Percentiles rank a stretch among this genome's conserved stretches.
Conservation (phyloP, 1,139 yeast species). For the Meyerozyma guilliermondii region DNA sequence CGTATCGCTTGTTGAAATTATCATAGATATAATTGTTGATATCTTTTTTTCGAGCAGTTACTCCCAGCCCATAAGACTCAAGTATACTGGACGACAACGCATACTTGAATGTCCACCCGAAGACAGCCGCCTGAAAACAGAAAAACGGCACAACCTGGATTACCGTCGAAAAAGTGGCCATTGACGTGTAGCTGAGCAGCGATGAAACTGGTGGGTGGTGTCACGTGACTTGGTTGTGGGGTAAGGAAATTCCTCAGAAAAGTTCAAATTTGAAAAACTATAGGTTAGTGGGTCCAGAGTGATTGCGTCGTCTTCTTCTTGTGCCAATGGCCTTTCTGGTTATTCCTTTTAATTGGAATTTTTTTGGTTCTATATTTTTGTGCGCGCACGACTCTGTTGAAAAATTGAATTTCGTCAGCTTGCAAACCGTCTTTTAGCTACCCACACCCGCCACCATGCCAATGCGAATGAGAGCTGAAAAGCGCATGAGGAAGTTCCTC, state of each 20-base stretch:
- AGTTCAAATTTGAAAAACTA: not conserved
- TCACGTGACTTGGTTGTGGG: not conserved
- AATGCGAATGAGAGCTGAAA: conserved; percentile 43
- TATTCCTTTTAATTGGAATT: no score
- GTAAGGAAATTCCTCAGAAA: not conserved
- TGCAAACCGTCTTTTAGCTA: not conserved
- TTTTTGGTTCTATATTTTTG: no score
- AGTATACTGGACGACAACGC: conserved; percentile 4
- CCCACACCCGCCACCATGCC: conserved; percentile 25
- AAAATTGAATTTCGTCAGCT: not conserved
- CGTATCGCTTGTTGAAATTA: conserved; percentile 12
- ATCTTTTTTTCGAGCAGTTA: conserved; percentile 14
- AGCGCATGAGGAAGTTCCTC: conserved; percentile 48
- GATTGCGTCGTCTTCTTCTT: no score
- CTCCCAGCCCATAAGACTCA: conserved; percentile 5
- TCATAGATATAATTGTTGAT: conserved; percentile 18
- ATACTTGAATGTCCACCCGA: conserved; percentile 18
- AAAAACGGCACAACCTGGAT: conserved; percentile 9
- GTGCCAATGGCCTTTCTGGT: no score
- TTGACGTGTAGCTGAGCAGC: not conserved
- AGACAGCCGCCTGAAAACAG: conserved; percentile 17
- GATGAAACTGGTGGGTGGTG: not conserved
- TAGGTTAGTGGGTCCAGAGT: no score
- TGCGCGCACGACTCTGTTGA: conserved; percentile 4
- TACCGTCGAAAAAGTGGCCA: not conserved